These are phyloP conservation scores for Favolaschia claudopus DNA, from an alignment of 768 basidiomycete genomes.

Conservation along the genomic window DNA sequence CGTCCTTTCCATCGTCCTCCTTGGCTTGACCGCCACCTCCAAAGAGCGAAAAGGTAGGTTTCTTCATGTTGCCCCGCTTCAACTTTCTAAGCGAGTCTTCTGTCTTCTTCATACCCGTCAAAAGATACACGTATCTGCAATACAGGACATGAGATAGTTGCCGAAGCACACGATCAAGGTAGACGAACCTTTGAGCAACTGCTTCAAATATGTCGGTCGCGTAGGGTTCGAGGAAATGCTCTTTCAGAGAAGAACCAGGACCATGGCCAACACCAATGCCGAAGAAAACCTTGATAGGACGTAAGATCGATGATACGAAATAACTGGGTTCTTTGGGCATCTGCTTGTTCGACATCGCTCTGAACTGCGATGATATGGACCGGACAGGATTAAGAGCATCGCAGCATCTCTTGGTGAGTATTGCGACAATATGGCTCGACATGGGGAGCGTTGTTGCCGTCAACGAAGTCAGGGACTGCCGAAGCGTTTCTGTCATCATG, in stretches of 20 bases:
- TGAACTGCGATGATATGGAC: conserved; percentile 89
- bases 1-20: conserved; percentile 81
- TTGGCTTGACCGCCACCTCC: conserved; percentile 54
- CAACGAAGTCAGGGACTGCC: conserved; percentile 57
- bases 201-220: conserved; percentile 73
- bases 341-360: conserved; percentile 81
- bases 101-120: conserved; percentile 88
- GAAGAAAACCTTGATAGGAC: conserved; percentile 81
- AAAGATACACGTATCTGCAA: conserved; percentile 77
- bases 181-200: conserved; percentile 67
- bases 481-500: conserved; percentile 63
- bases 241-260: conserved; percentile 64
- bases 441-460: conserved; percentile 62
- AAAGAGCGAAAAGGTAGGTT: conserved; percentile 81
- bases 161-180: not conserved
- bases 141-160: not conserved
- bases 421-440: conserved; percentile 68
- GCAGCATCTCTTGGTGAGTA: conserved; percentile 82
- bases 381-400: conserved; percentile 87
- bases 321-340: conserved; percentile 83
- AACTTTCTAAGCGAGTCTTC: conserved; percentile 88
- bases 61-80: conserved; percentile 91
- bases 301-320: conserved; percentile 83
- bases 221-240: conserved; percentile 57
- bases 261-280: conserved; percentile 64